Evolutionary conservation across 2,329 filamentous ascomycete species (phyloP), one percentile per base, ranked within the genome.

Genomic region (Teratosphaeria pseudoeucalypti): DNA sequence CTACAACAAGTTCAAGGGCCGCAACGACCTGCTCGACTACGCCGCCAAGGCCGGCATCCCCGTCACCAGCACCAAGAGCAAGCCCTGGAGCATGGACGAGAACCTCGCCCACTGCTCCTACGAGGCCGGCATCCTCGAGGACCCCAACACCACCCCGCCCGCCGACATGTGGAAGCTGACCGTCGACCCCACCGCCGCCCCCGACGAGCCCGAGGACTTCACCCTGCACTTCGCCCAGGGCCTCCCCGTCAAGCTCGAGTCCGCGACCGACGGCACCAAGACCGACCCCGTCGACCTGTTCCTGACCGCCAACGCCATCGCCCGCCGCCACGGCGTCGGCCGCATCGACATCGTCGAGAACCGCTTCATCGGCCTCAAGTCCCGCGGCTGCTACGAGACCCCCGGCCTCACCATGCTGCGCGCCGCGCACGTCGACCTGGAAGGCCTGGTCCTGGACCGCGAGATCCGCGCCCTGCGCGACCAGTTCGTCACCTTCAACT

Each of bases 261-360:
- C 82, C 61, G 77, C 80, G 58, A 2, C n/a, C 9, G 81, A 78
- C 57, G 74, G 76, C 60, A 72, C 75, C 52, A 82, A 87, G 78
- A 79, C 77, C 43, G 86, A 87, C 70, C 79, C 84, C 5, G 80
- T 90, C 59, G 85, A 88, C 70, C 78, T 92, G 60, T 92, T 92
- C 79, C 78, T 84, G 62, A 80, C 82, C 59, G 80, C 84, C 67
- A 92, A 92, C 77, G 78, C 82, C 61, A 86, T 92, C 64, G 89
- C 83, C 64, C 82, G 83, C 72, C 81, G 79, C 64, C 79, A 90
- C 77, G 89, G 89, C 72, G 83, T 92, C 66, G 89, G 89, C 68
- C 81, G 89, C 69, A 86, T 92, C 65, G 89, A 92, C 74, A 92
- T 92, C 71, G 88, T 92, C 62, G 88, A 90, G 73, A 88, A 89